Evolutionary conservation across 1,284 basidiomycete species (phyloP), one percentile per base, ranked within the genome.

Genomic region (Apiotrichum akiyoshidainum): DNA sequence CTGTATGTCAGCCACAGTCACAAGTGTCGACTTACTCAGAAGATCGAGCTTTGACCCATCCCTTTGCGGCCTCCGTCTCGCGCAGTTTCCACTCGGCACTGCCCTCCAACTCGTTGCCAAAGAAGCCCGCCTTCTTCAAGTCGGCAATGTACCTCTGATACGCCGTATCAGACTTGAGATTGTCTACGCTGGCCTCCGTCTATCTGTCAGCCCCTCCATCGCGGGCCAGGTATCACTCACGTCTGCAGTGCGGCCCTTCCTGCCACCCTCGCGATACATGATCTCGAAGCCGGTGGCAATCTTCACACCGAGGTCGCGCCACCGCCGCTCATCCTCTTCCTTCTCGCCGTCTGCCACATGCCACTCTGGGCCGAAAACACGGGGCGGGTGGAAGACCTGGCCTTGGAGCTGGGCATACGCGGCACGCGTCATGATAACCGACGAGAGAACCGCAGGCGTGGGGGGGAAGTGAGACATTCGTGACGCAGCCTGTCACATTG

Each of bases 281-380:
- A 96, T 96, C 79, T 97, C 93, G 65, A 96, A 96, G 0, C 93
- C 93, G 63, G 90, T 91, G 5, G 91, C 86, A 54, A 95, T 85
- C 80, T 95, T 96, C 86, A 95, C 89, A 12, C 93, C 93, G 46
- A 90, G 74, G 74, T 92, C 89, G 64, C 84, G 82, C 86, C 89
- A 86, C 65, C 86, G 82, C 83, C 86, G 85, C 66, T 90, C 80
- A 44, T 22, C 59, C 35, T 26, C 88, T 85, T 46, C 49, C 59
- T 68, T 78, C 65, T 87, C 87, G 59, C 78, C 77, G 8, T 70
- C 68, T 16, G 65, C 52, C 9, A 74, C 66, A 46, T 70, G 61
- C 77, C 79, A 75, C 65, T 80, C 72, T 34, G 72, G 80, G 6
- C 92, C 90, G 69, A 97, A 98, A 22, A 89, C 80, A 69, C 89